phyloP scores from a whole-genome alignment of 805 yeast species.

The Scheffersomyces amazonensis region DNA sequence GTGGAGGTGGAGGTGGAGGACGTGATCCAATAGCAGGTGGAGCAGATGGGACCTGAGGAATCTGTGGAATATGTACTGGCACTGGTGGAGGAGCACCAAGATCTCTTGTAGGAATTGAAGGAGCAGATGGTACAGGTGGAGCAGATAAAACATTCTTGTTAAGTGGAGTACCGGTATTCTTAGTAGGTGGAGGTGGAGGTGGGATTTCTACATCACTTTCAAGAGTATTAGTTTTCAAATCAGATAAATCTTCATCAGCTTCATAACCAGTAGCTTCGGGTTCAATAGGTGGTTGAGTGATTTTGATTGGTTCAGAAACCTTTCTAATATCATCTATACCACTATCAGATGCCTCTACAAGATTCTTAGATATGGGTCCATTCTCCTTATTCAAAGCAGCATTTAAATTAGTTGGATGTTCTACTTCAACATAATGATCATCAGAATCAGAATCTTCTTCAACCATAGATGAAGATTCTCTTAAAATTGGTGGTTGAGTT shows the following conservation, averaged over 20 bases:
- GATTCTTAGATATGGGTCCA: neutral
- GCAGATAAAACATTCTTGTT: neutral
- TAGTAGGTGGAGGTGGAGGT: neutral
- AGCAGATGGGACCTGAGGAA: slow-evolving; percentile 1
- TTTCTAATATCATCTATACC: slow-evolving; percentile 5
- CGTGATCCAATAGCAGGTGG: slow-evolving; percentile 6
- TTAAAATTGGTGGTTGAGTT: slow-evolving; percentile 31
- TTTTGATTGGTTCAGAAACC: slow-evolving; percentile 2
- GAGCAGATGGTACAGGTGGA: neutral
- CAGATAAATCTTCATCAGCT: slow-evolving; percentile 57
- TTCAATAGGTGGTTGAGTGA: slow-evolving; percentile 6
- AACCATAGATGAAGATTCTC: slow-evolving; percentile 15
- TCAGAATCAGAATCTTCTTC: slow-evolving; percentile 20
- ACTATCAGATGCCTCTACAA: slow-evolving; percentile 5
- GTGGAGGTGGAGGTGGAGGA: slow-evolving; percentile 9
- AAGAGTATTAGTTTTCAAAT: slow-evolving; percentile 11
- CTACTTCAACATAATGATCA: slow-evolving; percentile 3
- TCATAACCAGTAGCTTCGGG: slow-evolving; percentile 55
- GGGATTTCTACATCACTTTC: neutral
- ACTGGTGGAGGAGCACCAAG: slow-evolving; percentile 10
- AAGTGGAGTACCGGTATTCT: neutral
- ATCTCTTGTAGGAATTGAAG: slow-evolving; percentile 7
- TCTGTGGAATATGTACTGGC: slow-evolving; percentile 9
- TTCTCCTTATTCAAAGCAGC: slow-evolving; percentile 1
- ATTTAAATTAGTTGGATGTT: slow-evolving; percentile 1